Percentiles rank a stretch among this genome's conserved stretches.
These are phyloP conservation scores for Leishmania tropica DNA, from an alignment of 208 protist species.

Conservation along the genomic window DNA sequence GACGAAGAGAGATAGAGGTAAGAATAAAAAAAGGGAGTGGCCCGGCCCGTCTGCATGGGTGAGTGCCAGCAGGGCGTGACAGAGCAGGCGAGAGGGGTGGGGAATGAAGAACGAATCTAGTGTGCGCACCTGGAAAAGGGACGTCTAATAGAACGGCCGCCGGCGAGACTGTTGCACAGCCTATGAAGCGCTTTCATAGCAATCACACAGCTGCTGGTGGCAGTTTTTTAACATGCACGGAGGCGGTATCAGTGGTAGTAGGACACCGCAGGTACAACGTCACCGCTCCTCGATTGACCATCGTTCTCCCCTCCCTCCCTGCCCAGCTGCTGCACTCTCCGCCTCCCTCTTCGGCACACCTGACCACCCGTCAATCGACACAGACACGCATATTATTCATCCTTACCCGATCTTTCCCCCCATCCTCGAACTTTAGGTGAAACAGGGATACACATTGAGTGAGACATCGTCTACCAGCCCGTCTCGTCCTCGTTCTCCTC, in stretches of 20 bases:
- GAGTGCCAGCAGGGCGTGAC: background rate
- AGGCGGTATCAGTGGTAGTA: background rate
- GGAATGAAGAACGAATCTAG: background rate
- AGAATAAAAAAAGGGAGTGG: background rate
- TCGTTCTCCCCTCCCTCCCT: background rate
- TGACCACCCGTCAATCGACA: background rate
- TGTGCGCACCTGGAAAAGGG: background rate
- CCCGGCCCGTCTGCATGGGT: background rate
- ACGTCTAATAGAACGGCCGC: background rate
- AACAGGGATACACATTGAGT: background rate
- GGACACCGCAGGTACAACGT: background rate
- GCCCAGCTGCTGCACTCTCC: background rate
- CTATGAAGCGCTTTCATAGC: background rate
- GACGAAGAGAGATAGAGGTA: background rate
- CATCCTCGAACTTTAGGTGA: background rate
- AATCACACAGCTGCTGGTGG: too few species aligned
- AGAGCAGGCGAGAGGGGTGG: background rate
- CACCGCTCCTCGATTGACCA: background rate
- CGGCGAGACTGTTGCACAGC: background rate
- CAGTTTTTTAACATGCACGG: background rate
- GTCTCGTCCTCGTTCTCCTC: constrained; percentile 38
- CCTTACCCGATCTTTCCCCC: background rate
- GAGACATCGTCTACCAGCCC: constrained; percentile 23
- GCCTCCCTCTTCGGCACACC: background rate
- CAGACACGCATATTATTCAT: background rate